Conservation (phyloP, 2,329 filamentous ascomycete species). For the Cordyceps cicadae region DNA sequence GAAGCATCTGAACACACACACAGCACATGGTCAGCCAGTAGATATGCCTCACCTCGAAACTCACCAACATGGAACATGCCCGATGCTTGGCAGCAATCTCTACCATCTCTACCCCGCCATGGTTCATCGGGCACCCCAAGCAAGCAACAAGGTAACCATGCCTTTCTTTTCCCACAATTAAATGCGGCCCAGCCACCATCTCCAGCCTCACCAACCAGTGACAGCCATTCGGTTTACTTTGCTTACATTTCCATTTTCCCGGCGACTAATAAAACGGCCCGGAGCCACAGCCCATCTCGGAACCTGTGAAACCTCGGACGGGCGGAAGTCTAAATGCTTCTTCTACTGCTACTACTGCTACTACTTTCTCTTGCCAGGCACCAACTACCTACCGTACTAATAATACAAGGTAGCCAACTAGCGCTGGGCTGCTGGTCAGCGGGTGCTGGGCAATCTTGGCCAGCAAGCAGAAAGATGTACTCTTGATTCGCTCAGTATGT, state of each 20-base stretch:
- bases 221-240: not conserved
- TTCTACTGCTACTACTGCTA: no score
- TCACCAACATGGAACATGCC: no score
- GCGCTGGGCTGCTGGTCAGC: no score
- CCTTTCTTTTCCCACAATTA: slow-evolving; percentile 2
- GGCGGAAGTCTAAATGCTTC: not conserved
- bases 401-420: no score
- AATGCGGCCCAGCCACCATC: slow-evolving; percentile 5
- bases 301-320: not conserved
- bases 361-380: no score
- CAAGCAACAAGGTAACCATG: not conserved
- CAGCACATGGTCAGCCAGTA: not conserved
- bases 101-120: not conserved
- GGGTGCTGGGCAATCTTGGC: no score
- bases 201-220: not conserved
- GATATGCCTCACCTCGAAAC: not conserved
- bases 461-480: no score
- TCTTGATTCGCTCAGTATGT: no score
- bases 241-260: not conserved
- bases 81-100: no score
- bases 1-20: not conserved
- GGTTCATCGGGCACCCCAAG: not conserved
- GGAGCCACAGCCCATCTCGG: not conserved
- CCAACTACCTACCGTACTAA: no score
- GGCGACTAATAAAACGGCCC: not conserved